A percentile compares a stretch with the other conserved stretches of the same genome.
Conservation (phyloP, 1,284 basidiomycete species). For the Cutaneotrichosporon sp. region DNA sequence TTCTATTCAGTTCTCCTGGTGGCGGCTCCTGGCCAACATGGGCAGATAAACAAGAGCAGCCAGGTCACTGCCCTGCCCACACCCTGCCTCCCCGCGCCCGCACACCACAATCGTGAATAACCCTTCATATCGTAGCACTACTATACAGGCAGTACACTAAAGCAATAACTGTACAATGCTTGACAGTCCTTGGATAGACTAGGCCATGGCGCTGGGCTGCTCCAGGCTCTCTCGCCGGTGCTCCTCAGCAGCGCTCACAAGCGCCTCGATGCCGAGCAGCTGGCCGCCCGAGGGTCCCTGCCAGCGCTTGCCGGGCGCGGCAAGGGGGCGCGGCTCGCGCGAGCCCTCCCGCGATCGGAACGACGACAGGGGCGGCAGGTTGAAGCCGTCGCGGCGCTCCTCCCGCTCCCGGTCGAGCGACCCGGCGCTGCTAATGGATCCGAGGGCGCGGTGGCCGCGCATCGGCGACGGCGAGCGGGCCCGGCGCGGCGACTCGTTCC, state of each 20-base stretch:
- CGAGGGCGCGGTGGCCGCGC: constrained; percentile 4
- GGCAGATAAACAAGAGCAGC: no score
- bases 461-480: constrained; percentile 20
- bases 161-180: no score
- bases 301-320: constrained; percentile 17
- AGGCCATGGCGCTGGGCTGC: constrained; percentile 14
- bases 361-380: constrained; percentile 2
- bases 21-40: no score
- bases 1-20: no score
- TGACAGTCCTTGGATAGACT: neutral
- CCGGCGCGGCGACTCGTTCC: neutral
- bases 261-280: constrained; percentile 44
- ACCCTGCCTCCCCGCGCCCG: no score
- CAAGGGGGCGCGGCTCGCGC: constrained; percentile 18
- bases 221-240: constrained; percentile 29
- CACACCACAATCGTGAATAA: neutral
- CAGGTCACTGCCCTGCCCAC: no score
- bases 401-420: constrained; percentile 12
- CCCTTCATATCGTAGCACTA: neutral
- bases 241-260: constrained; percentile 46
- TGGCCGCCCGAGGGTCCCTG: constrained; percentile 11
- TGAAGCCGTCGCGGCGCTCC: neutral
- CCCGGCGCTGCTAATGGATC: constrained; percentile 5
- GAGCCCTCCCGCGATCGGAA: constrained; percentile 7
- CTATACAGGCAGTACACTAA: neutral